Base-by-base conservation (phyloP, 192 early-diverging fungal genomes). In the Entophlyctis helioformis region DNA sequence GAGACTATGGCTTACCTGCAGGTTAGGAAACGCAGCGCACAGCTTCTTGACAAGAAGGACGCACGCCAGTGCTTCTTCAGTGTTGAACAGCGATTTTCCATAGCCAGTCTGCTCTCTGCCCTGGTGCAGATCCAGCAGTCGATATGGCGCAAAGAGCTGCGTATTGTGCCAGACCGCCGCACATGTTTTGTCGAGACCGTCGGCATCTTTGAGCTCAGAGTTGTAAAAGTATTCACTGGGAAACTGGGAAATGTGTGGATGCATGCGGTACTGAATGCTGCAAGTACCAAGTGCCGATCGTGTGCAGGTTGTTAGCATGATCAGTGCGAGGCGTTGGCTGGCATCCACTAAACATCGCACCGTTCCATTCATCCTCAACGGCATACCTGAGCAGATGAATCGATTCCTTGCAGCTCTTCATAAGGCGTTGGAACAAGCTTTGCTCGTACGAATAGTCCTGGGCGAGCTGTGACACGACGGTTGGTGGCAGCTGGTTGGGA, bases 251-350 rank as follows among this genome's bases (percentile, higher is more conserved):
- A 98, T 94, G 21, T 80, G 69, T 0, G 91, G 89, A 53, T 98
- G 87, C 94, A 98, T 96, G 50, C 91, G 85, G 59, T 96, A 98
- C 69, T 97, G 91, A 36, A 92, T 91, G 48, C 82, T 78, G 36
- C 10, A 24, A n/a, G 19, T 15, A 50, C 0, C 9, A n/a, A n/a
- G n/a, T n/a, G n/a, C n/a, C n/a, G n/a, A n/a, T n/a, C n/a, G n/a
- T n/a, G n/a, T n/a, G n/a, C n/a, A n/a, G n/a, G n/a, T n/a, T n/a
- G n/a, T n/a, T n/a, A n/a, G n/a, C n/a, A n/a, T n/a, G n/a, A n/a
- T n/a, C n/a, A n/a, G n/a, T n/a, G n/a, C n/a, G n/a, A n/a, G n/a
- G n/a, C n/a, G n/a, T n/a, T n/a, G n/a, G n/a, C n/a, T n/a, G n/a
- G n/a, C n/a, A n/a, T n/a, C n/a, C n/a, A n/a, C n/a, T n/a, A n/a